A percentile compares a stretch with the other conserved stretches of the same genome.
Conservation (phyloP, 805 yeast genomes). For the Wickerhamiella vanderwaltii region DNA sequence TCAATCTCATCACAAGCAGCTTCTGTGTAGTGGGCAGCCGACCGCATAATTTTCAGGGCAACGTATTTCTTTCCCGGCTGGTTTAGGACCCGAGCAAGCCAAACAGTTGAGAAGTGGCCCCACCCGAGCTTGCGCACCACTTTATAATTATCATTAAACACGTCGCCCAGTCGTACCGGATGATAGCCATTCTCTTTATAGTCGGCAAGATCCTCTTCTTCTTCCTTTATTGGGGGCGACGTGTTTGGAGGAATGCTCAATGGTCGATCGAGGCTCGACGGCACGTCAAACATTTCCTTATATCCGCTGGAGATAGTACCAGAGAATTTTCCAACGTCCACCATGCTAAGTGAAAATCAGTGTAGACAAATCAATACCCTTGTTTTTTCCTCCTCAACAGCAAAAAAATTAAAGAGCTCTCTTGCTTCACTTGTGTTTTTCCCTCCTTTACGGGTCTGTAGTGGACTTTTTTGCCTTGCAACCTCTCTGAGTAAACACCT, state of each 20-base stretch:
- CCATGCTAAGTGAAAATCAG: conserved; percentile 2
- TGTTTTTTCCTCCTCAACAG: too few relatives aligned
- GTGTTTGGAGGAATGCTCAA: conserved; percentile 4
- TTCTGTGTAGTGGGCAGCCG: conserved; percentile 82
- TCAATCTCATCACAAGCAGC: conserved; percentile 92
- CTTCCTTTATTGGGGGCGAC: conserved; percentile 22
- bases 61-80: conserved; percentile 42
- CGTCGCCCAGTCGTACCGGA: conserved; percentile 82
- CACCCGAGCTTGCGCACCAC: conserved; percentile 88
- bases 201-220: conserved; percentile 79
- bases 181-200: conserved; percentile 92
- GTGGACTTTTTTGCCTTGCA: too few relatives aligned
- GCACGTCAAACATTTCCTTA: conserved; percentile 1
- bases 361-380: neutral
- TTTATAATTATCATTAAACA: conserved; percentile 62
- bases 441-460: too few relatives aligned
- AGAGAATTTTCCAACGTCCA: conserved; percentile 4
- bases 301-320: neutral
- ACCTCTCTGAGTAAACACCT: too few relatives aligned
- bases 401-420: too few relatives aligned
- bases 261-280: conserved; percentile 2
- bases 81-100: conserved; percentile 65
- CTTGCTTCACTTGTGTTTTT: too few relatives aligned
- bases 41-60: conserved; percentile 86
- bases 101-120: conserved; percentile 97